Percentiles rank a stretch among this genome's conserved stretches.
These are phyloP conservation scores for Rhynchospora tenuis DNA, from an alignment of 176 grass and related monocot genomes.

Conservation along the genomic window DNA sequence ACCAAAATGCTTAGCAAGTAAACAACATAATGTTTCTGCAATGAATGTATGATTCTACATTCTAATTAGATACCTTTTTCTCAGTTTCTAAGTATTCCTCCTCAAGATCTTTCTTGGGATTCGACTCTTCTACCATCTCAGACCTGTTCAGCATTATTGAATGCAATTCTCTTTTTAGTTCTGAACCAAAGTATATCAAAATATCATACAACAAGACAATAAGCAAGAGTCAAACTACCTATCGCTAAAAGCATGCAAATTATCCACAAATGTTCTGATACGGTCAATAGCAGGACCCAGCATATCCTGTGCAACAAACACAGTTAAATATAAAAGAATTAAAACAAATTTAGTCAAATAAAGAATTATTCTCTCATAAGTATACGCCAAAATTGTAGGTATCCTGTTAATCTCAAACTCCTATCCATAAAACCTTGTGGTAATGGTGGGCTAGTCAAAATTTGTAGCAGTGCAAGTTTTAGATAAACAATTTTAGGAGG, in stretches of 20 bases:
- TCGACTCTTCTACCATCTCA: constrained; percentile 51
- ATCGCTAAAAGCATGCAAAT: constrained; percentile 55
- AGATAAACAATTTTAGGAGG: neutral
- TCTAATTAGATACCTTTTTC: constrained; percentile 58
- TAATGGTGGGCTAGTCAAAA: neutral
- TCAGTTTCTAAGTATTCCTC: constrained; percentile 95
- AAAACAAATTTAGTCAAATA: neutral
- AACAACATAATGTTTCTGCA: neutral
- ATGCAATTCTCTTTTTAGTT: neutral
- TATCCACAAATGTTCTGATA: constrained; percentile 70
- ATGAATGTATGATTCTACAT: neutral
- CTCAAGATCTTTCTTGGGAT: constrained; percentile 75
- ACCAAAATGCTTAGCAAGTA: neutral
- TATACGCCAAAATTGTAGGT: neutral
- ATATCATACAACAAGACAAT: neutral
- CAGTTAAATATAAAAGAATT: constrained; percentile 7
- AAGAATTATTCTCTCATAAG: neutral
- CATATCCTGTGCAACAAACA: constrained; percentile 49
- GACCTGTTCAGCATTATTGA: neutral
- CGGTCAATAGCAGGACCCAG: constrained; percentile 63
- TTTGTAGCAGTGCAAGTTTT: neutral
- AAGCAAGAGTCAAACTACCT: constrained; percentile 37
- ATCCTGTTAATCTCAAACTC: neutral
- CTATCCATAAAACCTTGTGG: neutral
- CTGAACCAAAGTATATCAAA: neutral